phyloP scores from a whole-genome alignment of 495 filamentous ascomycete genomes.

The Ramalina peruviana region DNA sequence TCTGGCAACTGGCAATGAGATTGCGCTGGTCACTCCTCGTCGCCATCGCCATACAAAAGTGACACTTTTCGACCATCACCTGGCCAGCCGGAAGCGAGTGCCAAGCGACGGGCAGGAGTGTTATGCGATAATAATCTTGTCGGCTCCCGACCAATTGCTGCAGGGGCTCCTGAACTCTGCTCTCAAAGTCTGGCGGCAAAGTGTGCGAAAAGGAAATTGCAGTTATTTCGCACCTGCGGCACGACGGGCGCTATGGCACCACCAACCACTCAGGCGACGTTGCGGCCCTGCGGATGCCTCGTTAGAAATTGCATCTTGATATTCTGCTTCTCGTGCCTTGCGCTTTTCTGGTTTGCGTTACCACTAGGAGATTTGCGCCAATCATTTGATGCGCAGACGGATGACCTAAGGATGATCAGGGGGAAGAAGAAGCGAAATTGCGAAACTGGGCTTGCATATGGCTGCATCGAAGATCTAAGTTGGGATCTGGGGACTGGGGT shows the following conservation, averaged over 20 bases:
- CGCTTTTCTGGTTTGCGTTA: background rate
- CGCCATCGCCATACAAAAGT: no score
- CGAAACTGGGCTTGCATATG: slow-evolving; percentile 3
- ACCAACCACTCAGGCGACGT: background rate
- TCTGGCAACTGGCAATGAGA: background rate
- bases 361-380: background rate
- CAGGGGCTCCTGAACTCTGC: no score
- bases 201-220: no score
- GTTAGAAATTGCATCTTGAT: background rate
- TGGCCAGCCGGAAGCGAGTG: no score
- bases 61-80: no score
- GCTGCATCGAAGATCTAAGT: background rate
- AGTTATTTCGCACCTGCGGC: no score
- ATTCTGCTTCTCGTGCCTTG: background rate
- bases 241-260: no score
- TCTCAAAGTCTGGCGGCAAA: no score
- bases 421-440: slow-evolving; percentile 1
- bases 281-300: background rate
- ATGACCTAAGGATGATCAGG: background rate
- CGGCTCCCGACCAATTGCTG: no score
- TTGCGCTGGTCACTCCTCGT: background rate
- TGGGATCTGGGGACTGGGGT: background rate
- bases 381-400: background rate
- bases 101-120: no score
- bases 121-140: no score